These are phyloP conservation scores for Penicillium hesseltinei DNA, from an alignment of 2,329 filamentous ascomycete genomes.

Conservation along the genomic window DNA sequence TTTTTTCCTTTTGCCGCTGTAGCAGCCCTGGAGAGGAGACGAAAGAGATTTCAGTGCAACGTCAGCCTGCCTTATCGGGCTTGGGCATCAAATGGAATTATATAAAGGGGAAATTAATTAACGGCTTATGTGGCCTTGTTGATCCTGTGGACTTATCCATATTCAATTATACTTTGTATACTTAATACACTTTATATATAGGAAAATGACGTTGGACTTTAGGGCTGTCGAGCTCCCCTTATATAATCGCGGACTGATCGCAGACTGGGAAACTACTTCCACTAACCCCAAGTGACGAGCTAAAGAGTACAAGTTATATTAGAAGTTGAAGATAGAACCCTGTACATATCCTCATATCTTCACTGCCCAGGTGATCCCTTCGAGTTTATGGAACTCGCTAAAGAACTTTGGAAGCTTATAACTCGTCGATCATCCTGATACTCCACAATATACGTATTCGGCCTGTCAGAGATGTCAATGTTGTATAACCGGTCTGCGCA, in stretches of 20 bases:
- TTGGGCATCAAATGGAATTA: background rate
- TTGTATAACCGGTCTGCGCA: background rate
- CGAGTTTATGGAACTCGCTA: background rate
- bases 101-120: background rate
- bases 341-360: background rate
- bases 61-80: background rate
- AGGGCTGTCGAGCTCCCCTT: too few species aligned
- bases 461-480: background rate
- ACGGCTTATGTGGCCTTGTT: too few species aligned
- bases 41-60: background rate
- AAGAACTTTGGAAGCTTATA: background rate
- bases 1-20: background rate
- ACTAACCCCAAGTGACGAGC: too few species aligned
- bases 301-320: background rate
- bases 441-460: background rate
- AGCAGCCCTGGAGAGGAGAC: background rate
- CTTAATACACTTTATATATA: too few species aligned
- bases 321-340: too few species aligned
- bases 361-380: background rate
- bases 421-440: background rate
- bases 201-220: too few species aligned
- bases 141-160: too few species aligned
- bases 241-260: too few species aligned
- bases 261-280: background rate
- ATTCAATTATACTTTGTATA: too few species aligned